Evolutionary conservation across 2,329 filamentous ascomycete genomes (phyloP).

Genomic region (Fusarium tjaetaba): DNA sequence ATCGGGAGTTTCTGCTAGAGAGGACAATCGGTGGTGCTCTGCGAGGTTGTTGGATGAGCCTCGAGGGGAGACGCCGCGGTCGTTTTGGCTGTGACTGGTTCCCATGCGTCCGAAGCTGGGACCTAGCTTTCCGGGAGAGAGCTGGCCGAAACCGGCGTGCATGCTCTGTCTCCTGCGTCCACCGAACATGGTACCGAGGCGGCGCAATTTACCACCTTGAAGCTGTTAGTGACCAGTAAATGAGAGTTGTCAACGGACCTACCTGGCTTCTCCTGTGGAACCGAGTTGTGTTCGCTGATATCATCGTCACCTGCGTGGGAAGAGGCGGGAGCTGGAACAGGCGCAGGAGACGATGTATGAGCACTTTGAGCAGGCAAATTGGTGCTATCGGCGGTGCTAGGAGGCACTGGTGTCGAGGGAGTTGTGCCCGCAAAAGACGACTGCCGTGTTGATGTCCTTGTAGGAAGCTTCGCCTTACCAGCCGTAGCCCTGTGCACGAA

Average conservation of each 20-base stretch:
- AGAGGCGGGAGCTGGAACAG: conserved; percentile 27
- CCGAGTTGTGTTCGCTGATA: conserved; percentile 56
- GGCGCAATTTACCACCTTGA: conserved; percentile 65
- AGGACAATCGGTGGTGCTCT: conserved; percentile 64
- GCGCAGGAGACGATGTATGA: conserved; percentile 18
- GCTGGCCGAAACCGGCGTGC: conserved; percentile 67
- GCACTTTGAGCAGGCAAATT: conserved; percentile 23
- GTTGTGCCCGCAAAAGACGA: conserved; percentile 50
- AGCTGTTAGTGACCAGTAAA: conserved; percentile 35
- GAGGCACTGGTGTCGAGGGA: conserved; percentile 40
- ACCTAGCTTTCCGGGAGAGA: conserved; percentile 63
- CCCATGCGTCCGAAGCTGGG: conserved; percentile 70
- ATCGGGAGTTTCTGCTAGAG: conserved; percentile 67
- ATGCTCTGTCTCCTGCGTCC: conserved; percentile 73
- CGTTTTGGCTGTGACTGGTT: conserved; percentile 64
- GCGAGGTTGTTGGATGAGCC: conserved; percentile 68
- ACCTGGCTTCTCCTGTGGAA: conserved; percentile 52
- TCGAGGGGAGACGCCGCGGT: conserved; percentile 64
- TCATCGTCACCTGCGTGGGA: conserved; percentile 41
- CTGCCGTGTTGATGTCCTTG: conserved; percentile 54
- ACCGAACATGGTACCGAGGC: conserved; percentile 74
- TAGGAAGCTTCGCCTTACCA: conserved; percentile 51
- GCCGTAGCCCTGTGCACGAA: conserved; percentile 63
- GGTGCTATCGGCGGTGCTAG: conserved; percentile 40
- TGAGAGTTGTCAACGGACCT: not conserved